A percentile compares a stretch with the other conserved stretches of the same genome.
Evolutionary conservation across 176 grass and related monocot genomes (phyloP).

Genomic region (Lolium multiflorum): DNA sequence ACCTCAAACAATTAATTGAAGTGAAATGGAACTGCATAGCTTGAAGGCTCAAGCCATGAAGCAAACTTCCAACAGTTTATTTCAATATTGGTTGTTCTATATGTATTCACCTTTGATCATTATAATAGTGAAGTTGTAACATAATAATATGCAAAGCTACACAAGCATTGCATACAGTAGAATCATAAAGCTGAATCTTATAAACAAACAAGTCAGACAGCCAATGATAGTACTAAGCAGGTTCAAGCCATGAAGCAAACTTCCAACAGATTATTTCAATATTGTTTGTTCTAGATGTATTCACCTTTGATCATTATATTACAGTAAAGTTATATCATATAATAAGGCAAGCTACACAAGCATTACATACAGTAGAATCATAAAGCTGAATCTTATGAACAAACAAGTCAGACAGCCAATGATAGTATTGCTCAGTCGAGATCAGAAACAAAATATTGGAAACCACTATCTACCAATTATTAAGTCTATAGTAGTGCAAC

Average conservation of each 20-base stretch:
- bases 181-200: background rate
- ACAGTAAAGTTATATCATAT: slow-evolving; percentile 1
- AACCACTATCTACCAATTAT: background rate
- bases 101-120: background rate
- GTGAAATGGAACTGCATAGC: background rate
- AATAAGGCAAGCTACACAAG: background rate
- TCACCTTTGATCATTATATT: background rate
- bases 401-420: background rate
- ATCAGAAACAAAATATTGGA: background rate
- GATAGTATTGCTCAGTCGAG: background rate
- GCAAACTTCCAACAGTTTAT: background rate
- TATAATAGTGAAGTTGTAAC: background rate
- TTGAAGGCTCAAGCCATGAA: background rate
- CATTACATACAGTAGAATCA: background rate
- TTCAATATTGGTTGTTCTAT: background rate
- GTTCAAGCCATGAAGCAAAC: too few relatives aligned
- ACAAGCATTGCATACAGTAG: background rate
- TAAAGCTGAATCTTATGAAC: background rate
- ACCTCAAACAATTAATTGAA: background rate
- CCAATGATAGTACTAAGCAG: background rate
- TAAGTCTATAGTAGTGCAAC: background rate
- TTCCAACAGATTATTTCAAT: background rate
- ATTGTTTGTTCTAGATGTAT: background rate
- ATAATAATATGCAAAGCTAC: background rate
- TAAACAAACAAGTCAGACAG: background rate